Evolutionary conservation across 2,329 filamentous ascomycete genomes (phyloP), one percentile per base, ranked within the genome.

Genomic region (Xylariaceae sp.): DNA sequence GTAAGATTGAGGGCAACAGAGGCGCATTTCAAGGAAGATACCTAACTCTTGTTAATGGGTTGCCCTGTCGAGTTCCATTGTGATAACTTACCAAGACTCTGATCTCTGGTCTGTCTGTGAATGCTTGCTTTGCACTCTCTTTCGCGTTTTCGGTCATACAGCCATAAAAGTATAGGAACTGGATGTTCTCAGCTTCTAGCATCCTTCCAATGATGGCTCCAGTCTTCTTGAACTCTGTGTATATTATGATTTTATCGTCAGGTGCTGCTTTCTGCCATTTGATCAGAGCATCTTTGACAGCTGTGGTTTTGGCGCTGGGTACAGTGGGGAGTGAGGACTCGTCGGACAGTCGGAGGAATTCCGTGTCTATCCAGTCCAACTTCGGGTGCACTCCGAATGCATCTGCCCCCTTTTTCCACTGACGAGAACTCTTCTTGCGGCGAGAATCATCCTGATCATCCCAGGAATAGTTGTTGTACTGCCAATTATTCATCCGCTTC

Each of bases 1-100:
- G 59, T 66, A 0, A 76, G 47, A 33, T 75, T 74, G 41, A 70
- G 66, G 21, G 62, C 66, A 11, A 68, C 63, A 0, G 64, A 64
- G 1, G 69, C 67, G 12, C 61, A 64, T 14, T 49, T 57, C 25
- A 73, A 48, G 0, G 65, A 64, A 0, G 63, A 49, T 3, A 74
- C 45, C 66, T 73, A 25, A 5, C 19, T 4, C 10, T 10, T 7
- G 37, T 40, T 37, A 45, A 40, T 29, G 11, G 11, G 12, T 20
- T 45, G 3, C 47, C 40, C 37, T 45, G 40, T 22, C 42, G 20
- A 5, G 29, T 10, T 17, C 17, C 25, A 23, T 47, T 53, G 2
- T 2, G 36, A 6, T 5, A 2, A 54, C 68, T 46, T 59, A 71
- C 70, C 42, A 74, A 20, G 2, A 73, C 50, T 29, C 64, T 66